These are phyloP conservation scores for Microstroma glucosiphilum DNA, from an alignment of 1,284 basidiomycete species.

Conservation along the genomic window DNA sequence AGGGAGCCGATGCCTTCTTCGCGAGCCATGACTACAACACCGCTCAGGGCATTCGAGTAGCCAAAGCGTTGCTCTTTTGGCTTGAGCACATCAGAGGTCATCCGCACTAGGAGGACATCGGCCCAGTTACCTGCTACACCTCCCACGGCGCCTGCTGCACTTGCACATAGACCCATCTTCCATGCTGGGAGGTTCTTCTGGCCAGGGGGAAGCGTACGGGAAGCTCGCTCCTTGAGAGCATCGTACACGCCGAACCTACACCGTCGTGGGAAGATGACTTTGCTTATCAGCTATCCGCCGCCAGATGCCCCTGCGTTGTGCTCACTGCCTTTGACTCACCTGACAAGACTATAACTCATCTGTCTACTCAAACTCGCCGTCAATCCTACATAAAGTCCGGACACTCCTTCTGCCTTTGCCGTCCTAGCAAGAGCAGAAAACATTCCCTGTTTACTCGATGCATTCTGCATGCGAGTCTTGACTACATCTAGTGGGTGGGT, in stretches of 20 bases:
- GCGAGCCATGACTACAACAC: slow-evolving; percentile 53
- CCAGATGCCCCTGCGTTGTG: neutral
- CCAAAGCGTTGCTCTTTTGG: slow-evolving; percentile 34
- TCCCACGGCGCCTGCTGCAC: slow-evolving; percentile 39
- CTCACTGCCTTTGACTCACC: slow-evolving; percentile 16
- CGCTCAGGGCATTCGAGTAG: slow-evolving; percentile 53
- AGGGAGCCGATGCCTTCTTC: slow-evolving; percentile 54
- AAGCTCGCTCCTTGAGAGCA: slow-evolving; percentile 28
- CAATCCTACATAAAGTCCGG: slow-evolving; percentile 45
- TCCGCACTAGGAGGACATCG: slow-evolving; percentile 55
- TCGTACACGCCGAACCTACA: slow-evolving; percentile 45
- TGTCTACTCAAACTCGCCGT: slow-evolving; percentile 41
- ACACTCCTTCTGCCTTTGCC: slow-evolving; percentile 26
- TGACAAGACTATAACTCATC: slow-evolving; percentile 47
- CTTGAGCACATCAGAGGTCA: slow-evolving; percentile 52
- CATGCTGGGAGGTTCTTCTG: slow-evolving; percentile 20
- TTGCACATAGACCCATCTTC: slow-evolving; percentile 36
- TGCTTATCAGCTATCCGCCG: too few relatives aligned
- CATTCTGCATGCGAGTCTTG: slow-evolving; percentile 51
- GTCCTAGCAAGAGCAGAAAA: slow-evolving; percentile 30
- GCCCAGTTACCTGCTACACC: slow-evolving; percentile 46
- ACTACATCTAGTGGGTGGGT: slow-evolving; percentile 51
- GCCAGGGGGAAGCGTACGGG: slow-evolving; percentile 12
- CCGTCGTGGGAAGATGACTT: neutral
- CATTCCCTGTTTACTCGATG: slow-evolving; percentile 31